Conservation (phyloP, 2,329 filamentous ascomycete genomes). For the Furcasterigmium sp. region DNA sequence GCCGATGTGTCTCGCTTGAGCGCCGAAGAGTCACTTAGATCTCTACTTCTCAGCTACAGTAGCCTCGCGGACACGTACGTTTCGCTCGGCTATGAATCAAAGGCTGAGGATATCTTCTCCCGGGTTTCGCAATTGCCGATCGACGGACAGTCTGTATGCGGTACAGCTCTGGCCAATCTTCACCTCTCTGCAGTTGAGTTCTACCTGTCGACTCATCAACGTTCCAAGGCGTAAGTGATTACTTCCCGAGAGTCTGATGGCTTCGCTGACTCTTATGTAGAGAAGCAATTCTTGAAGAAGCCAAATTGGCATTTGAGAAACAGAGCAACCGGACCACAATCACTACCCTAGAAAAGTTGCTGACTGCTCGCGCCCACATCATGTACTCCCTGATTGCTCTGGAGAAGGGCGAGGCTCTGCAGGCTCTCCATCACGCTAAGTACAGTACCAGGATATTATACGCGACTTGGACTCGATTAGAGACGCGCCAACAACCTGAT, state of each 20-base stretch:
- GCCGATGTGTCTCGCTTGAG: slow-evolving; percentile 31
- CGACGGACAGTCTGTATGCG: slow-evolving; percentile 27
- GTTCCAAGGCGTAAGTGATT: slow-evolving; percentile 55
- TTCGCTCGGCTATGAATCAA: slow-evolving; percentile 43
- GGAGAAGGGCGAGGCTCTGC: slow-evolving; percentile 53
- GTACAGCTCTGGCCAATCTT: slow-evolving; percentile 43
- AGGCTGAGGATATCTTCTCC: slow-evolving; percentile 49
- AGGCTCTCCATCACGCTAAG: slow-evolving; percentile 53
- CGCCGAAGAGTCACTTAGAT: slow-evolving; percentile 25
- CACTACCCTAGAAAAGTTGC: slow-evolving; percentile 34
- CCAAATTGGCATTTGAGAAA: slow-evolving; percentile 8
- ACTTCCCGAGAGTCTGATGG: too few species aligned
- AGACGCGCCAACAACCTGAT: slow-evolving; percentile 16
- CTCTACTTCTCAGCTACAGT: slow-evolving; percentile 39
- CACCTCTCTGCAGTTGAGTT: slow-evolving; percentile 73
- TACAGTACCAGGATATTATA: slow-evolving; percentile 51
- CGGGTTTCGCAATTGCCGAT: slow-evolving; percentile 47
- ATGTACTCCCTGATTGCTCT: slow-evolving; percentile 61
- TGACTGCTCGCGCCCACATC: slow-evolving; percentile 55
- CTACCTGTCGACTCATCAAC: slow-evolving; percentile 59
- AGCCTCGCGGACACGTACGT: slow-evolving; percentile 48
- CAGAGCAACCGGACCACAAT: slow-evolving; percentile 3
- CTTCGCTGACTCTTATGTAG: not conserved
- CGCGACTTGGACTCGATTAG: slow-evolving; percentile 50
- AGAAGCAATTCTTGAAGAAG: slow-evolving; percentile 8